Percentiles rank a stretch among this genome's conserved stretches.
Evolutionary conservation across 2,329 filamentous ascomycete genomes (phyloP).

Genomic region (Colletotrichum viniferum): DNA sequence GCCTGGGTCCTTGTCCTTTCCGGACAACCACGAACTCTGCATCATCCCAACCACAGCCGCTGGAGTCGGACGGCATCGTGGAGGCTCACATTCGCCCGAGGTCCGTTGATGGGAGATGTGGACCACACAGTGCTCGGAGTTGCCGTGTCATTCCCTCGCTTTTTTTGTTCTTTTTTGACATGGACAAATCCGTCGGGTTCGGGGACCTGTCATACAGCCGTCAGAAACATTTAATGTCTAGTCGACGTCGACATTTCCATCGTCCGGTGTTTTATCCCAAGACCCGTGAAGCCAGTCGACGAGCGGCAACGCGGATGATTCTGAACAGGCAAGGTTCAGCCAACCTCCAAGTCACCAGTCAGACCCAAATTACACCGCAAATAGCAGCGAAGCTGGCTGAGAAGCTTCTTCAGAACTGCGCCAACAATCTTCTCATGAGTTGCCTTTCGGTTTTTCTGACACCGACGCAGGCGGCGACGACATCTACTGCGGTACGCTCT

Average conservation of each 20-base stretch:
- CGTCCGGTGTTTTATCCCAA: background rate
- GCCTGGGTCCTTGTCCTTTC: background rate
- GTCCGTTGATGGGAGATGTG: background rate
- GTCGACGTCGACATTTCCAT: background rate
- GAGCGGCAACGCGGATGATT: background rate
- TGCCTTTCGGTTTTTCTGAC: background rate
- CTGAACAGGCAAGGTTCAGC: background rate
- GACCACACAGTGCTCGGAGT: conserved; percentile 13
- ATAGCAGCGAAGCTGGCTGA: background rate
- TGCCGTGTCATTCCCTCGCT: background rate
- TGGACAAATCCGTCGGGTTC: background rate
- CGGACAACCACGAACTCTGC: conserved; percentile 15
- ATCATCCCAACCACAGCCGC: background rate
- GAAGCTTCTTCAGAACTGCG: background rate
- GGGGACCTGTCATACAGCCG: background rate
- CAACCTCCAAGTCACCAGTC: background rate
- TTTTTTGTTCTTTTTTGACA: background rate
- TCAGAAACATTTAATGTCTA: background rate
- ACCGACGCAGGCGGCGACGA: background rate
- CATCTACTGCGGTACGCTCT: background rate
- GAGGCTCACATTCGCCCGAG: background rate
- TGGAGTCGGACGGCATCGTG: background rate
- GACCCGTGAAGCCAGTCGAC: background rate
- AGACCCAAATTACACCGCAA: background rate
- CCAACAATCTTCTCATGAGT: background rate